A percentile compares a stretch with the other conserved stretches of the same genome.
These are phyloP conservation scores for Paraleonurus japonicus DNA, from an alignment of 257 asterid species.

Conservation along the genomic window DNA sequence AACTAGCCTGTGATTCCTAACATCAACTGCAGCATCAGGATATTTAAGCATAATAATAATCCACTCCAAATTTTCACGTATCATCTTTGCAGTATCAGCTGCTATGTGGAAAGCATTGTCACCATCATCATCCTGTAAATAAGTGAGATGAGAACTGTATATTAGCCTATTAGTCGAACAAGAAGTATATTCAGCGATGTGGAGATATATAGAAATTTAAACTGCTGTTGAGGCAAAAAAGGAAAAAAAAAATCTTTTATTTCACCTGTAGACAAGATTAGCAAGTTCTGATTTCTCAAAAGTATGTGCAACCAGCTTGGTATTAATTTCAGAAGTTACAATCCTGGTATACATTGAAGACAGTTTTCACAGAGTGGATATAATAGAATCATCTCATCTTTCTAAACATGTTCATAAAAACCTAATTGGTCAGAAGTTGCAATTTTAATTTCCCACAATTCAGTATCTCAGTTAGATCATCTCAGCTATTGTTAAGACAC, in stretches of 20 bases:
- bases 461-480: conserved; percentile 8
- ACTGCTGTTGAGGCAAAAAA: conserved; percentile 4
- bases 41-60: conserved; percentile 74
- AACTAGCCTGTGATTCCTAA: conserved; percentile 94
- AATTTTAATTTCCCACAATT: conserved; percentile 6
- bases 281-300: conserved; percentile 16
- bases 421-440: not conserved
- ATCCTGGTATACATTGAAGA: conserved; percentile 11
- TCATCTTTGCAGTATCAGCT: conserved; percentile 94
- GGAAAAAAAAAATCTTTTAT: conserved; percentile 13
- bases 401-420: not conserved
- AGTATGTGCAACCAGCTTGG: conserved; percentile 9
- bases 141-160: conserved; percentile 25
- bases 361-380: conserved; percentile 12
- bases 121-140: conserved; percentile 93
- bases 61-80: conserved; percentile 95
- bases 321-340: not conserved
- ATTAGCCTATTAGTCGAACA: conserved; percentile 18
- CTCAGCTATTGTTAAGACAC: conserved; percentile 10
- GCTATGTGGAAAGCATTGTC: conserved; percentile 98
- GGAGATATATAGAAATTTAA: conserved; percentile 3
- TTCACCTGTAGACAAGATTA: not conserved
- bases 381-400: conserved; percentile 14
- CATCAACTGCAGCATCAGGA: conserved; percentile 84
- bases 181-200: conserved; percentile 5